Evolutionary conservation across 441 rosid genomes (phyloP).

Genomic region (Erodium texanum): DNA sequence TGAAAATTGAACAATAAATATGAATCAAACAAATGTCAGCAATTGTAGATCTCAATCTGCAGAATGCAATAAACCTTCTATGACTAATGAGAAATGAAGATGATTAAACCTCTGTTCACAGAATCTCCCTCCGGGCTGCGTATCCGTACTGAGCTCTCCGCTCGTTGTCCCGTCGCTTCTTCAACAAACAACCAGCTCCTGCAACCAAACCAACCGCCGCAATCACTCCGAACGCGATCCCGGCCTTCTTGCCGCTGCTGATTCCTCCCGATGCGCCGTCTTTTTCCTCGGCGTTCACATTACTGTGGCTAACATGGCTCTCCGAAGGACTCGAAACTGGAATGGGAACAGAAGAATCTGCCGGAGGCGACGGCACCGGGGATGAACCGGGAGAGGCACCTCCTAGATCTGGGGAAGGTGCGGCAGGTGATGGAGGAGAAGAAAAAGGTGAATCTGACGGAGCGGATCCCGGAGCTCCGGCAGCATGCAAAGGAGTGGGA

Average conservation of each 20-base stretch:
- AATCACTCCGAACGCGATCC: background rate
- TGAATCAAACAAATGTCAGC: background rate
- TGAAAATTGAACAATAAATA: background rate
- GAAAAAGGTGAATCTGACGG: background rate
- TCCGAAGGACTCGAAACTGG: background rate
- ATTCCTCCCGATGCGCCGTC: background rate
- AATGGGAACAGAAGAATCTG: background rate
- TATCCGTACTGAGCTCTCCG: conserved; percentile 3
- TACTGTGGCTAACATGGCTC: background rate
- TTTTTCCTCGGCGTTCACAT: background rate
- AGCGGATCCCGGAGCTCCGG: background rate
- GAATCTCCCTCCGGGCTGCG: background rate
- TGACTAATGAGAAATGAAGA: background rate
- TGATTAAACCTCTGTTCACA: background rate
- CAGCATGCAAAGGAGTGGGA: background rate
- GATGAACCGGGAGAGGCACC: background rate
- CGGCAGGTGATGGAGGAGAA: background rate
- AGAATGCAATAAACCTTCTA: background rate
- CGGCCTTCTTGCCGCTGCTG: conserved; percentile 2
- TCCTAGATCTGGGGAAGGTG: background rate
- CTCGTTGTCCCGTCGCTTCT: conserved; percentile 2
- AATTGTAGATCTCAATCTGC: background rate
- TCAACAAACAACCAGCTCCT: background rate
- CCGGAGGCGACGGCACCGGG: background rate
- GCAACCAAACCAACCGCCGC: background rate